phyloP scores from a whole-genome alignment of 768 basidiomycete genomes.

The Tulasnella calospora region DNA sequence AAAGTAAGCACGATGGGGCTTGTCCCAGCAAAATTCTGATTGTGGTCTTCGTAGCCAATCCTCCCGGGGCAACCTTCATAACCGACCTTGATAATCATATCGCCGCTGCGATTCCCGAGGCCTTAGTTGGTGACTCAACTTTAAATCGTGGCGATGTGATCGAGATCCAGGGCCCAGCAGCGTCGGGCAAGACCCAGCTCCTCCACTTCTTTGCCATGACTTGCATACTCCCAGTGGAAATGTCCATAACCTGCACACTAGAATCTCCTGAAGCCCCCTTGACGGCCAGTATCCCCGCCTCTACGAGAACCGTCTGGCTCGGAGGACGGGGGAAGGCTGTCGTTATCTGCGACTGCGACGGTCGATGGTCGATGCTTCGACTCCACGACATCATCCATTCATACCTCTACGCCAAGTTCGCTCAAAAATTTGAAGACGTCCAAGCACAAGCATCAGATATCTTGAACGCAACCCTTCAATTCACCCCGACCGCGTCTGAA shows the following conservation, averaged over 20 bases:
- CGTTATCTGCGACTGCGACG: slow-evolving; percentile 68
- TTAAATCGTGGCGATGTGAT: slow-evolving; percentile 57
- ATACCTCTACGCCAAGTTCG: slow-evolving; percentile 39
- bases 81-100: slow-evolving; percentile 31
- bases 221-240: slow-evolving; percentile 49
- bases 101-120: slow-evolving; percentile 12
- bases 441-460: neutral
- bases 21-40: neutral
- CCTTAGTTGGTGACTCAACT: slow-evolving; percentile 31
- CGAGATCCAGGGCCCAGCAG: slow-evolving; percentile 70
- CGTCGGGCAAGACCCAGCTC: slow-evolving; percentile 72
- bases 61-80: slow-evolving; percentile 31
- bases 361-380: slow-evolving; percentile 54
- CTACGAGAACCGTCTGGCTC: slow-evolving; percentile 33
- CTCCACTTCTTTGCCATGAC: slow-evolving; percentile 58
- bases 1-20: neutral
- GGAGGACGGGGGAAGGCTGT: slow-evolving; percentile 63
- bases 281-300: slow-evolving; percentile 31
- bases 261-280: neutral
- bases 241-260: slow-evolving; percentile 20
- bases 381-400: slow-evolving; percentile 50
- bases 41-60: slow-evolving; percentile 16
- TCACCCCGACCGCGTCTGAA: slow-evolving; percentile 30
- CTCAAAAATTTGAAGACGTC: neutral
- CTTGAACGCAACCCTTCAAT: neutral